phyloP scores from a whole-genome alignment of 2,329 filamentous ascomycete species.

The Dactylonectria estremocensis region DNA sequence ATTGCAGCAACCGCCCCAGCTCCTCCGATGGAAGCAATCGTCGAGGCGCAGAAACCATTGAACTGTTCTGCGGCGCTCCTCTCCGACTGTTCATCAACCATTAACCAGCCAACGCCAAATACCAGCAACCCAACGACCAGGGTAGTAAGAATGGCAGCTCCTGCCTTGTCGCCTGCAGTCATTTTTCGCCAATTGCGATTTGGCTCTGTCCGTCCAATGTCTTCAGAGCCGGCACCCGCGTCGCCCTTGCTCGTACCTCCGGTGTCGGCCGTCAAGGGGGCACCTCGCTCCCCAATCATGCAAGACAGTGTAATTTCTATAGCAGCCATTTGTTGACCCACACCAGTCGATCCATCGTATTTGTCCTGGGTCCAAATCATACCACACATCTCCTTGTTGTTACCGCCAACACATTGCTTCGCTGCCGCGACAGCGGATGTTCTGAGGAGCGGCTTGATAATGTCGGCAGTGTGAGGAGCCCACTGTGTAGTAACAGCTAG shows the following conservation, averaged over 20 bases:
- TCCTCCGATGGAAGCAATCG: conserved; percentile 36
- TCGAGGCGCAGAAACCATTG: conserved; percentile 44
- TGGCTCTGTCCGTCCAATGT: conserved; percentile 58
- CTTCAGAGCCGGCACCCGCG: conserved; percentile 62
- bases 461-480: conserved; percentile 70
- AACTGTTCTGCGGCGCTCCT: conserved; percentile 52
- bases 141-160: conserved; percentile 76
- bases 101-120: conserved; percentile 65
- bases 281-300: conserved; percentile 63
- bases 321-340: conserved; percentile 81
- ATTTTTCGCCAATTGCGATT: conserved; percentile 48
- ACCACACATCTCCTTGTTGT: conserved; percentile 72
- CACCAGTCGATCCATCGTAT: conserved; percentile 73
- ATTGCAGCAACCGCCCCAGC: conserved; percentile 42
- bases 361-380: conserved; percentile 70
- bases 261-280: conserved; percentile 63
- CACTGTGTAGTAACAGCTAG: conserved; percentile 74
- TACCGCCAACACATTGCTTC: conserved; percentile 70
- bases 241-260: conserved; percentile 72
- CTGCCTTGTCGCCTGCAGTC: conserved; percentile 75
- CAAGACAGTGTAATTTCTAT: conserved; percentile 76
- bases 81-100: conserved; percentile 63
- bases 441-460: conserved; percentile 67
- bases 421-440: conserved; percentile 72
- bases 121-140: conserved; percentile 69